Conservation (phyloP, 257 asterid species). For the Solanum lycopersicoides region DNA sequence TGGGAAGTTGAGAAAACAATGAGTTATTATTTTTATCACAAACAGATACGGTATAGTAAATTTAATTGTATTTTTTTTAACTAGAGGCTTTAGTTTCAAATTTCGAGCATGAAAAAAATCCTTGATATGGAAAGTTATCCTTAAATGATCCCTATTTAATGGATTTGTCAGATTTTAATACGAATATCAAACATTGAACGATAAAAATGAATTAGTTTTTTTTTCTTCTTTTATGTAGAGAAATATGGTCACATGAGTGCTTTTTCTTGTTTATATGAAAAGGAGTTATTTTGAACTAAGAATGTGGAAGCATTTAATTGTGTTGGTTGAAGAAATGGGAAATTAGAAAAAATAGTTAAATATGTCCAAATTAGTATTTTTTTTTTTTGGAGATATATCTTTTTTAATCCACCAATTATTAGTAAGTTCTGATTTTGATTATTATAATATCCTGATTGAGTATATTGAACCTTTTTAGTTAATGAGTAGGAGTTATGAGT, state of each 20-base stretch:
- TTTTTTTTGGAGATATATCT: not conserved
- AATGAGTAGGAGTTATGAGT: not conserved
- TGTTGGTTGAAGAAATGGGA: not conserved
- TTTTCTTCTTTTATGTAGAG: not conserved
- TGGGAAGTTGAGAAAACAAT: not conserved
- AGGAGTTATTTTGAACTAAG: not conserved
- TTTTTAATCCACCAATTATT: not conserved
- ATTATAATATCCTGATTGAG: not conserved
- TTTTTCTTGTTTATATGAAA: not conserved
- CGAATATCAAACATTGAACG: accelerated
- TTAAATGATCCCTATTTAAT: not conserved
- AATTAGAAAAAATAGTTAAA: not conserved
- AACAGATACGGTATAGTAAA: not conserved
- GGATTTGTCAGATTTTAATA: no score
- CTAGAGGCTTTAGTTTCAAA: no score
- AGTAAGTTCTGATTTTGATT: not conserved
- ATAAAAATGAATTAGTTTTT: no score
- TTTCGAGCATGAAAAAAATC: no score
- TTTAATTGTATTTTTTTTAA: no score
- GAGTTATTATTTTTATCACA: not conserved
- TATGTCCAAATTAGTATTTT: not conserved
- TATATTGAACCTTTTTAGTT: not conserved
- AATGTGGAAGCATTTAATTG: not conserved
- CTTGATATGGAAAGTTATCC: not conserved
- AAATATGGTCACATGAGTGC: not conserved